phyloP scores from a whole-genome alignment of 2,329 filamentous ascomycete species.

The Neoscytalidium dimidiatum region DNA sequence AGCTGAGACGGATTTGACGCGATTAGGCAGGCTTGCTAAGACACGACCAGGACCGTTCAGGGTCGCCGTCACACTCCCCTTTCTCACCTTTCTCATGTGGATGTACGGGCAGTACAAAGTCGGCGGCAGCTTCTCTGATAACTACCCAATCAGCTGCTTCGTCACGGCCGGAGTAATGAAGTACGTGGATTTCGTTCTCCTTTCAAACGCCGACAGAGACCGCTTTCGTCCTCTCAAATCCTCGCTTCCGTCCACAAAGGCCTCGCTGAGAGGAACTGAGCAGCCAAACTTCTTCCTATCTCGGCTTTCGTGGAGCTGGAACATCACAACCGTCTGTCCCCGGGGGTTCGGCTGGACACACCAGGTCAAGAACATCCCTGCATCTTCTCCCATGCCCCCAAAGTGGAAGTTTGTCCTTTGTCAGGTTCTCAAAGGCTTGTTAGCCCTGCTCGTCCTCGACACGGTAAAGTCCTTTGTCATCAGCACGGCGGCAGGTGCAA shows the following conservation, averaged over 20 bases:
- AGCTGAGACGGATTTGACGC: neutral
- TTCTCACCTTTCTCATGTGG: neutral
- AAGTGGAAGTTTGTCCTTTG: slow-evolving; percentile 28
- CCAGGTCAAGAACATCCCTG: slow-evolving; percentile 31
- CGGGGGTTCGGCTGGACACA: slow-evolving; percentile 31
- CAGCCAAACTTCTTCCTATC: neutral
- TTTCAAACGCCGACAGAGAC: neutral
- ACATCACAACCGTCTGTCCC: slow-evolving; percentile 22
- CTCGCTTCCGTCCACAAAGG: neutral
- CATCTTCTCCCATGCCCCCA: slow-evolving; percentile 20
- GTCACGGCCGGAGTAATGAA: neutral
- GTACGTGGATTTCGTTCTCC: neutral
- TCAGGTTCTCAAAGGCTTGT: slow-evolving; percentile 22
- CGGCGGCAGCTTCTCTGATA: neutral
- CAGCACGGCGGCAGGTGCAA: slow-evolving; percentile 25
- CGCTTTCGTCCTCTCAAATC: neutral
- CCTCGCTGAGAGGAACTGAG: neutral
- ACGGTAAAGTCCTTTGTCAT: slow-evolving; percentile 22
- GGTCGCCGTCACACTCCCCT: neutral
- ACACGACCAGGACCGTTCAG: neutral
- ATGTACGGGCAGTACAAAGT: neutral
- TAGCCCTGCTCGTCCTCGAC: slow-evolving; percentile 26
- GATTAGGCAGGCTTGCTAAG: neutral
- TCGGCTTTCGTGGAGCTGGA: neutral
- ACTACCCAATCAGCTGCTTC: neutral